These are phyloP conservation scores for Coelastrella sp. DNA, from an alignment of 139 green algal genomes.

Conservation along the genomic window DNA sequence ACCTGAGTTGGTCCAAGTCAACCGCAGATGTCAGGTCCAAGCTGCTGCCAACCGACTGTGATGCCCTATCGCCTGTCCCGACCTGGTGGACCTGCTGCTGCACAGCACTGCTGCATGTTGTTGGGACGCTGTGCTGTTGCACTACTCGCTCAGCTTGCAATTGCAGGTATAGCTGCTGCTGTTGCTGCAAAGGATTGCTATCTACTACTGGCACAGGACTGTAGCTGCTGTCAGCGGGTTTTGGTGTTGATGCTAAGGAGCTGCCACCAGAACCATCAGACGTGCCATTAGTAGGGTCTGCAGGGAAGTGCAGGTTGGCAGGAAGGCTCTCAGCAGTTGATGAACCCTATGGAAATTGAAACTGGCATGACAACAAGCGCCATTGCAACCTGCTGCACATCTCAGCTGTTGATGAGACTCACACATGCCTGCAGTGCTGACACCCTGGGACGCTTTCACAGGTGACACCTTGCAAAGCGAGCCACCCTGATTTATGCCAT, in stretches of 20 bases:
- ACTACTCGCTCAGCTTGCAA: not conserved
- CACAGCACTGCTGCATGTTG: not conserved
- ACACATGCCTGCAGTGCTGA: too few relatives aligned
- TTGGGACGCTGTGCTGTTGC: not conserved
- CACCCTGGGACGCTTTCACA: too few relatives aligned
- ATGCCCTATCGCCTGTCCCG: not conserved
- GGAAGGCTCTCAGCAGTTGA: too few relatives aligned
- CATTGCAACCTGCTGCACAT: too few relatives aligned
- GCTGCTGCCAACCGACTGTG: not conserved
- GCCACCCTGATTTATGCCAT: too few relatives aligned
- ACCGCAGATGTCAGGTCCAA: not conserved
- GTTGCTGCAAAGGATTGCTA: not conserved
- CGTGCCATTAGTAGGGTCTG: not conserved
- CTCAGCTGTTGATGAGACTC: too few relatives aligned
- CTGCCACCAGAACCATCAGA: not conserved
- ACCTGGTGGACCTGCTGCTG: not conserved
- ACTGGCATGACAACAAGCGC: too few relatives aligned
- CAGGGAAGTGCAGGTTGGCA: not conserved
- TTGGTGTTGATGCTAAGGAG: not conserved
- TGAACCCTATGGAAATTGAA: too few relatives aligned
- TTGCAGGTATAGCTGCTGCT: not conserved
- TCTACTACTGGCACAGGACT: not conserved
- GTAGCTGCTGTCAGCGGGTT: not conserved
- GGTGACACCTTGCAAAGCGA: not conserved
- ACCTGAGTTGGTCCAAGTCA: not conserved